Percentiles rank a stretch among this genome's conserved stretches.
Evolutionary conservation across 306 rosid species (phyloP).

Genomic region (Dalbergia oliveri): DNA sequence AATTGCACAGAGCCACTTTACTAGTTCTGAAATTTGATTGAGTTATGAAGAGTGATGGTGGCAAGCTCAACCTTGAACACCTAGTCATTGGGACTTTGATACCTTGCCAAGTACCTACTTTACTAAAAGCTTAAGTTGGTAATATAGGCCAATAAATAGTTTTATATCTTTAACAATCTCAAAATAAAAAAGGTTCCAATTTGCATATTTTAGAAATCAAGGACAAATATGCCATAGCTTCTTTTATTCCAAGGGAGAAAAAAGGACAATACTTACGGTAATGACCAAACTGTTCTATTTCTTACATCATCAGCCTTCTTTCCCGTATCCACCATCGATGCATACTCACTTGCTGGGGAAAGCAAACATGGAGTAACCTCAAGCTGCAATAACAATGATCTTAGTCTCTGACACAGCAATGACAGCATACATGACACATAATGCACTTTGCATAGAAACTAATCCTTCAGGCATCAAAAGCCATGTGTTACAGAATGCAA

Average conservation of each 20-base stretch:
- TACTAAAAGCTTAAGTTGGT: constrained; percentile 25
- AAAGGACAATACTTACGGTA: constrained; percentile 78
- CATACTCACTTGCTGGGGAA: constrained; percentile 62
- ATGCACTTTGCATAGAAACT: constrained; percentile 2
- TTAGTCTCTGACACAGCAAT: constrained; percentile 36
- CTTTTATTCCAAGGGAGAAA: neutral
- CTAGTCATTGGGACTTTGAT: constrained; percentile 4
- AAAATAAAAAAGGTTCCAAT: constrained; percentile 2
- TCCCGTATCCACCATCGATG: constrained; percentile 42
- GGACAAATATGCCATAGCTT: constrained; percentile 11
- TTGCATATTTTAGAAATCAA: constrained; percentile 37
- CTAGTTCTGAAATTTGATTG: constrained; percentile 13
- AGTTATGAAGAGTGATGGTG: neutral
- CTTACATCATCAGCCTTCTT: constrained; percentile 57
- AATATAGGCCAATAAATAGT: neutral
- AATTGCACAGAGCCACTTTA: neutral
- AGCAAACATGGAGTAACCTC: constrained; percentile 95
- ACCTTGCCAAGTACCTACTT: constrained; percentile 26
- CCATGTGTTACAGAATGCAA: constrained; percentile 17
- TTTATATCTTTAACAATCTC: constrained; percentile 14
- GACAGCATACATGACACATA: constrained; percentile 6
- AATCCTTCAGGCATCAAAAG: constrained; percentile 17
- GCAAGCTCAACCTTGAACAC: constrained; percentile 13
- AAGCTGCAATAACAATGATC: constrained; percentile 68
- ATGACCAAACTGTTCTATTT: constrained; percentile 83